Evolutionary conservation across 768 basidiomycete species (phyloP).

Genomic region (Grammothele lineata): DNA sequence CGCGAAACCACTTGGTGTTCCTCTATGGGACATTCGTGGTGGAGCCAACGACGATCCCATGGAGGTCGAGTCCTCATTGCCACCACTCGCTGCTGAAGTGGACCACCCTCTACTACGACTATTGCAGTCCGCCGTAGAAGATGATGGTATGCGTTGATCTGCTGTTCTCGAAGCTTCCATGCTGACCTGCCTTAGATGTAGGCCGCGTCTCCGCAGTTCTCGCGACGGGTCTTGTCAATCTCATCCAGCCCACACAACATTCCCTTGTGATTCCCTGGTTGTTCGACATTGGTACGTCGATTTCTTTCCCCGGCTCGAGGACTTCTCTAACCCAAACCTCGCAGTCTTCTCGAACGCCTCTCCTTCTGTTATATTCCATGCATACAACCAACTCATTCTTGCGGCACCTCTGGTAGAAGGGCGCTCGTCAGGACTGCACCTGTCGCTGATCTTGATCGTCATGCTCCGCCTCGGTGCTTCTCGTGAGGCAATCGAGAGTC

Average conservation of each 20-base stretch:
- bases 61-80: conserved; percentile 7
- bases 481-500: conserved; percentile 28
- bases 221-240: too few species aligned
- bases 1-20: conserved; percentile 20
- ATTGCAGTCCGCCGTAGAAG: conserved; percentile 30
- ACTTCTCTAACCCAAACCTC: too few species aligned
- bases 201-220: not conserved
- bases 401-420: conserved; percentile 23
- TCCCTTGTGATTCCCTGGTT: conserved; percentile 35
- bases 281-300: conserved; percentile 36
- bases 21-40: conserved; percentile 29
- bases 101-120: conserved; percentile 23
- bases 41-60: conserved; percentile 17
- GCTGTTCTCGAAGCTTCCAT: not conserved
- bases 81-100: not conserved
- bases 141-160: conserved; percentile 27
- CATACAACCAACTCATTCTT: conserved; percentile 11
- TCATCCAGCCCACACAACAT: conserved; percentile 27
- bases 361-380: too few species aligned
- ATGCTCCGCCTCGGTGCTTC: conserved; percentile 46
- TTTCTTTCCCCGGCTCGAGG: too few species aligned
- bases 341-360: too few species aligned
- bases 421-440: conserved; percentile 28
- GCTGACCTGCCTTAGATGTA: not conserved
- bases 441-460: conserved; percentile 30